These are phyloP conservation scores for Ascochyta clinopodiicola DNA, from an alignment of 2,329 filamentous ascomycete genomes.

Conservation along the genomic window DNA sequence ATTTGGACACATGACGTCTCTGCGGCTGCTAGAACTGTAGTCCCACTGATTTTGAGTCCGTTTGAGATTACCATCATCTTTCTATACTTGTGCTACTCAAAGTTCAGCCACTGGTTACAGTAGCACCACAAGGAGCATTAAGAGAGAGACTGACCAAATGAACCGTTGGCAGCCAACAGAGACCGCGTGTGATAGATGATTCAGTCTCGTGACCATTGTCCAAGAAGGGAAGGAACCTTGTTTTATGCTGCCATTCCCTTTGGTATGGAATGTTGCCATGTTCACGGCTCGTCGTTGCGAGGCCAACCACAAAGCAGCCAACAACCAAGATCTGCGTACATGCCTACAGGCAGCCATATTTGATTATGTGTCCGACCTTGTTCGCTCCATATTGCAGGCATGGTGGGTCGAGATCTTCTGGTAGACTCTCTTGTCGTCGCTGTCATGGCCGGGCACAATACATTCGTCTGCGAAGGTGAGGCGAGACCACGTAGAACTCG, in stretches of 20 bases:
- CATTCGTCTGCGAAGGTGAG: slow-evolving; percentile 19
- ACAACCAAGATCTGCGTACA: background rate
- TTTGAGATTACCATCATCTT: background rate
- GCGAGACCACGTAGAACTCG: slow-evolving; percentile 24
- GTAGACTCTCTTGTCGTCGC: slow-evolving; percentile 18
- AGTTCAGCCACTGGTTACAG: slow-evolving; percentile 2
- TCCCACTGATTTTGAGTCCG: background rate
- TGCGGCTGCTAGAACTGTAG: background rate
- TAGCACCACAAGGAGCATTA: background rate
- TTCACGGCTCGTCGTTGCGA: background rate
- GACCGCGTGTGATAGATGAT: background rate
- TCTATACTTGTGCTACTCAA: background rate
- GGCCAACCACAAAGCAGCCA: background rate
- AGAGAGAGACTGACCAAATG: background rate
- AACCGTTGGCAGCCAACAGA: background rate
- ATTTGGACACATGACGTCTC: no score
- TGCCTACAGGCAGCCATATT: background rate
- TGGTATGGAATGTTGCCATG: background rate
- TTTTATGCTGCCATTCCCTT: background rate
- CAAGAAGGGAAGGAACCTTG: background rate
- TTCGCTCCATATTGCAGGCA: slow-evolving; percentile 29
- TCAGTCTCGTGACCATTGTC: slow-evolving; percentile 4
- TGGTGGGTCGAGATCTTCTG: slow-evolving; percentile 23
- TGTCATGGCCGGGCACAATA: slow-evolving; percentile 7
- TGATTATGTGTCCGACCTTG: slow-evolving; percentile 3